Conservation (phyloP, 1,139 yeast genomes). For the Eremothecium cymbalariae region DNA sequence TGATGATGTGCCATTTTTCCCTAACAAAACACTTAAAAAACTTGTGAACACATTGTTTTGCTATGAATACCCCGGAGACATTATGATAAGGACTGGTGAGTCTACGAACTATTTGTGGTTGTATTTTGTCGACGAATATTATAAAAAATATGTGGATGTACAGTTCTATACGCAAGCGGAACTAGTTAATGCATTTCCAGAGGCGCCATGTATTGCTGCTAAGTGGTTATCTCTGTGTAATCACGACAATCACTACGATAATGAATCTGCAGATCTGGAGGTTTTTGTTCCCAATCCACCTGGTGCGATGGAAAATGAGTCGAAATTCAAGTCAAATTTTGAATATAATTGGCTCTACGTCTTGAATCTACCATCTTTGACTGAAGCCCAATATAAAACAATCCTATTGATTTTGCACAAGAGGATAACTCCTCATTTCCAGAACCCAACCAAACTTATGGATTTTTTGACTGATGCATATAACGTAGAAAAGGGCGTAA, state of each 20-base stretch:
- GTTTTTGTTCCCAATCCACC: slow-evolving; percentile 45
- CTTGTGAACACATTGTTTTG: slow-evolving; percentile 41
- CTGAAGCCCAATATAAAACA: slow-evolving; percentile 54
- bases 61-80: slow-evolving; percentile 35
- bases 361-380: slow-evolving; percentile 42
- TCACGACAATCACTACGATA: slow-evolving; percentile 31
- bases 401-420: slow-evolving; percentile 68
- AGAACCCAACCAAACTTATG: slow-evolving; percentile 77
- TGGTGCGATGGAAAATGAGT: slow-evolving; percentile 43
- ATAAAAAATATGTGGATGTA: slow-evolving; percentile 52
- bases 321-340: slow-evolving; percentile 55
- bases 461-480: slow-evolving; percentile 89
- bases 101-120: slow-evolving; percentile 45
- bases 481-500: slow-evolving; percentile 47
- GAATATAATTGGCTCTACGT: slow-evolving; percentile 61
- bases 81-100: slow-evolving; percentile 40
- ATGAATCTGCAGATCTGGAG: slow-evolving; percentile 30
- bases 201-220: slow-evolving; percentile 17
- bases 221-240: slow-evolving; percentile 35
- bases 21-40: slow-evolving; percentile 45
- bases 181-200: slow-evolving; percentile 22
- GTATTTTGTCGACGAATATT: slow-evolving; percentile 53
- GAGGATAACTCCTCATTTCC: slow-evolving; percentile 71
- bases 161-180: slow-evolving; percentile 56
- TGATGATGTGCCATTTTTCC: slow-evolving; percentile 50